A percentile compares a stretch with the other conserved stretches of the same genome.
Evolutionary conservation across 1,139 yeast genomes (phyloP).

Genomic region (Wickerhamomyces sp.): DNA sequence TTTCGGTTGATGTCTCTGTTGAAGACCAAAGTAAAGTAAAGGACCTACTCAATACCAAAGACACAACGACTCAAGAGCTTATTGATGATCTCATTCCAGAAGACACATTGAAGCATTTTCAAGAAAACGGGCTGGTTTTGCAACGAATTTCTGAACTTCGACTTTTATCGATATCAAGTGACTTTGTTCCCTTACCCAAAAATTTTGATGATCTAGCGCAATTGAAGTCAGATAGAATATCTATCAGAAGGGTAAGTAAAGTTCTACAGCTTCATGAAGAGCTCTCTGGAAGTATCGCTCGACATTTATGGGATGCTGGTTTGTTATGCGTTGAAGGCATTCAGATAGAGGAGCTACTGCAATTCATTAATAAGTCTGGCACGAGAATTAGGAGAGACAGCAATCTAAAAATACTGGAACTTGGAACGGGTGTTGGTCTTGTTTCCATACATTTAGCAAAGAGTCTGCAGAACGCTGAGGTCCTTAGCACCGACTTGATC

Average conservation of each 20-base stretch:
- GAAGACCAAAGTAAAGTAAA: constrained; percentile 1
- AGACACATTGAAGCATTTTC: constrained; percentile 4
- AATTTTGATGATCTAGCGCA: background rate
- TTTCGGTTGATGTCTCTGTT: constrained; percentile 10
- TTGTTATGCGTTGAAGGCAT: constrained; percentile 13
- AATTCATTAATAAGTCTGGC: background rate
- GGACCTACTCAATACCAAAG: constrained; percentile 13
- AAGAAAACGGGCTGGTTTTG: constrained; percentile 3
- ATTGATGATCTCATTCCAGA: constrained; percentile 7
- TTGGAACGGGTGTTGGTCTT: constrained; percentile 27
- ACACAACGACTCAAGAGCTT: constrained; percentile 9
- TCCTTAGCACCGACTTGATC: constrained; percentile 22
- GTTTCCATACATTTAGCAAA: constrained; percentile 19
- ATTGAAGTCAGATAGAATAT: constrained; percentile 15
- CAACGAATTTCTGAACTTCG: constrained; percentile 1
- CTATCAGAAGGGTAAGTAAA: constrained; percentile 10
- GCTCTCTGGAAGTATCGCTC: constrained; percentile 24
- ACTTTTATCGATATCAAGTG: constrained; percentile 15
- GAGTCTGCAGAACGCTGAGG: constrained; percentile 7
- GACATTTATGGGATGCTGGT: constrained; percentile 28
- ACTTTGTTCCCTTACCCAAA: constrained; percentile 14
- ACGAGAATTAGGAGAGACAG: background rate
- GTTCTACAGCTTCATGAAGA: constrained; percentile 18
- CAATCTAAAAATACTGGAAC: constrained; percentile 19
- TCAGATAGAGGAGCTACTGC: constrained; percentile 2